Evolutionary conservation across 768 basidiomycete species (phyloP), one percentile per base, ranked within the genome.

Genomic region (Sporobolomyces phaffii): DNA sequence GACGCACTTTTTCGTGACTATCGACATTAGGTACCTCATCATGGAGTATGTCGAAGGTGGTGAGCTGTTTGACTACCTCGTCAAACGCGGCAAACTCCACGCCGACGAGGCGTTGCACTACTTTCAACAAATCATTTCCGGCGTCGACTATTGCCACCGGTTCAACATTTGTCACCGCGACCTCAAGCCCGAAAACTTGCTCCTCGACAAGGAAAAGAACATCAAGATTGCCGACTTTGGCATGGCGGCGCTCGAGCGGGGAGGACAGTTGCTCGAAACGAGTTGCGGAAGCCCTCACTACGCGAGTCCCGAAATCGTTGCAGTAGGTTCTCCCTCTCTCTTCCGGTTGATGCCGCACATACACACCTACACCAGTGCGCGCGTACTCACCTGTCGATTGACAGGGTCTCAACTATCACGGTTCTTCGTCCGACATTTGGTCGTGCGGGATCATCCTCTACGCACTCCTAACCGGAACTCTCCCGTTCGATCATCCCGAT

Each of bases 171-270:
- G 91, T 66, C 94, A 97, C 79, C 89, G 94, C 29, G 94, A 99
- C 78, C 85, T 99, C 73, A 98, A 98, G 78, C 94, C 94, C 4
- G 94, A 98, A 81, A 97, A 97, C 75, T 88, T 98, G 57, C 82
- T 99, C 43, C 88, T 98, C 60, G 88, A 92, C 70, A 66, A 62
- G 28, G 68, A 79, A 49, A 77, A 77, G 72, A 82, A 91, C 75
- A 84, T 98, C 81, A 98, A 97, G 81, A 89, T 98, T 47, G 93
- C 91, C 28, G 94, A 97, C 78, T 97, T 94, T 85, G 94, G 94
- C 26, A 96, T 97, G 94, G 93, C 94, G 29, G 90, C 93, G 14
- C 90, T 96, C 75, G 90, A 91, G 64, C 87, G 88, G 44, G 89
- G 88, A 43, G 84, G 86, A 44, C 82, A 87, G 47, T 83, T 92